Evolutionary conservation across 2,329 filamentous ascomycete species (phyloP).

Genomic region (Hymenotorrendiella dingleyae): DNA sequence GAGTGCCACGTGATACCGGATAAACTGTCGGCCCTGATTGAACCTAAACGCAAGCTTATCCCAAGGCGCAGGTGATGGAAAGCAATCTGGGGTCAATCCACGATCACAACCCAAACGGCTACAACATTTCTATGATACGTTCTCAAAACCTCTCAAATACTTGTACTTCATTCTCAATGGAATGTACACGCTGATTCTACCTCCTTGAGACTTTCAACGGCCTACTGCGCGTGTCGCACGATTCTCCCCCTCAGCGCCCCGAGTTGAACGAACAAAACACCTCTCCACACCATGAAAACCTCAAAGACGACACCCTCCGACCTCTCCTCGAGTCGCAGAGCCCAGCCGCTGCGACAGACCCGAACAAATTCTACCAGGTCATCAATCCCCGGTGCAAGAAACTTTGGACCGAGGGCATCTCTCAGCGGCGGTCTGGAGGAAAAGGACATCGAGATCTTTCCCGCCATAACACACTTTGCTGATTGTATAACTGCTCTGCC

Average conservation of each 20-base stretch:
- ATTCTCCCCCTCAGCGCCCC: slow-evolving; percentile 12
- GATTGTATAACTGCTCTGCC: slow-evolving; percentile 89
- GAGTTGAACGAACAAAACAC: slow-evolving; percentile 9
- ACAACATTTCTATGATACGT: slow-evolving; percentile 11
- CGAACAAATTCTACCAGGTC: slow-evolving; percentile 58
- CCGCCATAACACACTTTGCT: slow-evolving; percentile 69
- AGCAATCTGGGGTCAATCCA: slow-evolving; percentile 1
- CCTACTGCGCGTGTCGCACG: slow-evolving; percentile 19
- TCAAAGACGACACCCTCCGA: slow-evolving; percentile 26
- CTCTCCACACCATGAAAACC: slow-evolving; percentile 29
- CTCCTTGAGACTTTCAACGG: slow-evolving; percentile 8
- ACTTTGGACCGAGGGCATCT: slow-evolving; percentile 37
- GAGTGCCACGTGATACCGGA: too few relatives aligned
- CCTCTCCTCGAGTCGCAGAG: slow-evolving; percentile 46
- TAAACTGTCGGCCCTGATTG: too few relatives aligned
- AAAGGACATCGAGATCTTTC: slow-evolving; percentile 61
- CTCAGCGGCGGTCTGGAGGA: slow-evolving; percentile 39
- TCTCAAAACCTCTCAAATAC: too few relatives aligned
- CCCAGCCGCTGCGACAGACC: slow-evolving; percentile 59
- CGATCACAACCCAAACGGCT: slow-evolving; percentile 3
- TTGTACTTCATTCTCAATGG: slow-evolving; percentile 22
- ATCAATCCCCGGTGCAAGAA: slow-evolving; percentile 42
- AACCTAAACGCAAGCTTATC: too few relatives aligned
- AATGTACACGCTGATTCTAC: slow-evolving; percentile 11
- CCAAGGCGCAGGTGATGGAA: too few relatives aligned